These are phyloP conservation scores for Penicillium occitanis DNA, from an alignment of 2,329 filamentous ascomycete species.

Conservation along the genomic window DNA sequence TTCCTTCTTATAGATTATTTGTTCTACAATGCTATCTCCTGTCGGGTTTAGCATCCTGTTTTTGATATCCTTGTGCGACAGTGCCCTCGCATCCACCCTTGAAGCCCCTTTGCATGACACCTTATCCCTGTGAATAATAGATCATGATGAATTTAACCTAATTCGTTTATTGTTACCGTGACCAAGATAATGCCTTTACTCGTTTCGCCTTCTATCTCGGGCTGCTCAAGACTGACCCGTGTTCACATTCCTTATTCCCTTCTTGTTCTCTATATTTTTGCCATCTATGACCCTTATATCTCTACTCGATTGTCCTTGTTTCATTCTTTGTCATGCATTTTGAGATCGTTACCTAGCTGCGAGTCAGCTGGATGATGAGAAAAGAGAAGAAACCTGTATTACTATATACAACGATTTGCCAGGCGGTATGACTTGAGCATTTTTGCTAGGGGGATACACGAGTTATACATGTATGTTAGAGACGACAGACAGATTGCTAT, in stretches of 20 bases:
- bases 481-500: not conserved
- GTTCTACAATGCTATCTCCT: conserved; percentile 14
- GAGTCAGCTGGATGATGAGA: not conserved
- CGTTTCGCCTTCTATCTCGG: not conserved
- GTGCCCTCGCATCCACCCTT: conserved; percentile 1
- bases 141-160: conserved; percentile 6
- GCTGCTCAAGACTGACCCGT: not conserved
- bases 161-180: not conserved
- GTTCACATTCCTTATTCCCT: not conserved
- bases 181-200: conserved; percentile 6
- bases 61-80: conserved; percentile 18
- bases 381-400: not conserved
- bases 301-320: not conserved
- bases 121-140: conserved; percentile 15
- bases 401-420: not conserved
- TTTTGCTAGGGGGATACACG: not conserved
- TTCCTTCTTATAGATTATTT: conserved; percentile 17
- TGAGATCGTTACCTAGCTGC: not conserved
- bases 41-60: not conserved
- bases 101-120: conserved; percentile 13
- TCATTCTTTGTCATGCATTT: not conserved
- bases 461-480: not conserved
- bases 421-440: not conserved
- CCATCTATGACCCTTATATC: not conserved
- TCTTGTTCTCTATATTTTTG: conserved; percentile 3